A percentile compares a stretch with the other conserved stretches of the same genome.
Conservation (phyloP, 257 asterid genomes). For the Anisodus acutangulus region DNA sequence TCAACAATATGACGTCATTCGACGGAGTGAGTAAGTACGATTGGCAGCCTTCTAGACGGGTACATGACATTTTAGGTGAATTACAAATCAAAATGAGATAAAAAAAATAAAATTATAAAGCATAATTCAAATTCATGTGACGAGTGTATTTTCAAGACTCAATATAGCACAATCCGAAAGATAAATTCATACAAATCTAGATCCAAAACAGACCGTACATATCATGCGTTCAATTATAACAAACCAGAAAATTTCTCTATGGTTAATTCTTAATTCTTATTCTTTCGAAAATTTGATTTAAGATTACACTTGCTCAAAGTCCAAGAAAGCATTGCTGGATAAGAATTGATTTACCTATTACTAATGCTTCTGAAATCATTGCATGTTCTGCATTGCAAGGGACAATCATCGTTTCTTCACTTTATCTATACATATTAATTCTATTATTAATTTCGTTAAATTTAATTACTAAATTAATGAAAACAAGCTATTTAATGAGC, state of each 20-base stretch:
- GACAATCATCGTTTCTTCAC: neutral
- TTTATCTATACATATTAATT: neutral
- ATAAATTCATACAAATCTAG: no score
- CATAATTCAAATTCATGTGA: no score
- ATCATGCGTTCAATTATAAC: neutral
- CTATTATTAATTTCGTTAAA: neutral
- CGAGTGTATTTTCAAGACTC: no score
- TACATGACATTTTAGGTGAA: neutral
- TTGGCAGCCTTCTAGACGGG: neutral
- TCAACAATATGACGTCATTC: no score
- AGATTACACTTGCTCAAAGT: neutral
- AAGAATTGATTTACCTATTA: neutral
- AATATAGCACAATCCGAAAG: no score
- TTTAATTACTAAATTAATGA: neutral
- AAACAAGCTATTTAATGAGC: neutral
- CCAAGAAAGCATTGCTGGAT: neutral
- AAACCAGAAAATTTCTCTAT: neutral
- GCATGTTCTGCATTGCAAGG: slow-evolving; percentile 19
- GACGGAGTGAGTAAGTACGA: neutral
- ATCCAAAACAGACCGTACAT: no score
- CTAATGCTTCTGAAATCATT: neutral
- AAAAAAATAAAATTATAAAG: no score
- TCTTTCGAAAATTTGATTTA: neutral
- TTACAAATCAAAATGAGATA: neutral
- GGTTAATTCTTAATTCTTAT: neutral